Conservation (phyloP, 2,329 filamentous ascomycete species). For the Exophiala calicioides region DNA sequence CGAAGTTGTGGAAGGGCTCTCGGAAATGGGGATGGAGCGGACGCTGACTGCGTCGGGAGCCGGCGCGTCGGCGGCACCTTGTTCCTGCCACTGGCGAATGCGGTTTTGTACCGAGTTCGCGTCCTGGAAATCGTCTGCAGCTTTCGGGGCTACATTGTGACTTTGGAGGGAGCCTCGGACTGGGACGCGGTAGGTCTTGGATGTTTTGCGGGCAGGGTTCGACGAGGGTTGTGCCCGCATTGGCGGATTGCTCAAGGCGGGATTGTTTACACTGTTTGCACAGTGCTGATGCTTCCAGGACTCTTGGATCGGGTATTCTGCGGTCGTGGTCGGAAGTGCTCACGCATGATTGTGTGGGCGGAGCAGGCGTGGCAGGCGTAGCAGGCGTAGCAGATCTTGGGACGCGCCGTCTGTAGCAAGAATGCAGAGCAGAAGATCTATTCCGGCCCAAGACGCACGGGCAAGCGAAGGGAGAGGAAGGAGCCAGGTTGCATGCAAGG, state of each 20-base stretch:
- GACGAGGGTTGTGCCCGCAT: slow-evolving; percentile 39
- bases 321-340: not conserved
- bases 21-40: slow-evolving; percentile 25
- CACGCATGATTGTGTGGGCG: not conserved
- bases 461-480: slow-evolving; percentile 1
- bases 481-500: slow-evolving; percentile 14
- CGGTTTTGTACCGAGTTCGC: slow-evolving; percentile 71
- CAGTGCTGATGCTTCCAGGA: slow-evolving; percentile 16
- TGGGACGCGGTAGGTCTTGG: slow-evolving; percentile 11
- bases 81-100: slow-evolving; percentile 81
- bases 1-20: slow-evolving; percentile 17
- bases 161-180: slow-evolving; percentile 9
- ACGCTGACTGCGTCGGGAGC: slow-evolving; percentile 31
- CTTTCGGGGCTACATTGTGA: slow-evolving; percentile 24
- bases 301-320: slow-evolving; percentile 1
- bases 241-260: slow-evolving; percentile 23
- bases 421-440: too few species aligned
- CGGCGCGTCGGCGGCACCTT: slow-evolving; percentile 58
- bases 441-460: not conserved
- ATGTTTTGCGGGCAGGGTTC: slow-evolving; percentile 35
- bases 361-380: not conserved
- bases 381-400: not conserved
- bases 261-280: slow-evolving; percentile 1
- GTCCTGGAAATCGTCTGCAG: slow-evolving; percentile 54
- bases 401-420: not conserved